phyloP scores from a whole-genome alignment of 768 basidiomycete species.

The Termitomyces sp. region DNA sequence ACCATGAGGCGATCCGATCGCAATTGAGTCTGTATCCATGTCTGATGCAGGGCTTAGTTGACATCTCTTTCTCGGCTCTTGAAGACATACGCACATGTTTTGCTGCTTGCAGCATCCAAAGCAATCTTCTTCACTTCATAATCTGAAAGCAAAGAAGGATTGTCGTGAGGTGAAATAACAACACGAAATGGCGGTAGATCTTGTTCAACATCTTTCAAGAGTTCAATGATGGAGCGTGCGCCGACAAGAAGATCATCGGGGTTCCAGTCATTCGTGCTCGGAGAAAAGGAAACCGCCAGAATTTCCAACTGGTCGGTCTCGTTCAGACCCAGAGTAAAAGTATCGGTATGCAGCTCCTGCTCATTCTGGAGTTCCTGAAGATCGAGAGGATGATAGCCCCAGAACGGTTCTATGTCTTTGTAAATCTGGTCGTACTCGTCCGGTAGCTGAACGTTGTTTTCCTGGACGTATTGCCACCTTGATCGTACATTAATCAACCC shows the following conservation, averaged over 20 bases:
- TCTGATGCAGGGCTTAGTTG: constrained; percentile 4
- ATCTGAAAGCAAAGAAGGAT: constrained; percentile 21
- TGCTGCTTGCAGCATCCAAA: constrained; percentile 10
- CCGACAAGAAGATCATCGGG: constrained; percentile 14
- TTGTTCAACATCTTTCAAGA: constrained; percentile 24
- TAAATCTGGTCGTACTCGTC: constrained; percentile 53
- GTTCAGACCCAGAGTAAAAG: constrained; percentile 29
- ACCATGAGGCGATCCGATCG: constrained; percentile 7
- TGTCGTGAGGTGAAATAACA: constrained; percentile 30
- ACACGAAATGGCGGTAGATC: constrained; percentile 32
- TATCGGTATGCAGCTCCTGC: constrained; percentile 24
- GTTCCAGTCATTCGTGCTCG: constrained; percentile 8
- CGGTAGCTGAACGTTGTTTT: constrained; percentile 40
- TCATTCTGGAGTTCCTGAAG: constrained; percentile 21
- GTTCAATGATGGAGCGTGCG: constrained; percentile 14
- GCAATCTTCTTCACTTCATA: constrained; percentile 12
- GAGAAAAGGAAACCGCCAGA: constrained; percentile 11
- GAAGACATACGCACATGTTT: constrained; percentile 7
- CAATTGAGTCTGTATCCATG: constrained; percentile 9
- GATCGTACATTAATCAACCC: not conserved
- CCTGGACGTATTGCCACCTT: constrained; percentile 42
- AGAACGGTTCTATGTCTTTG: constrained; percentile 36
- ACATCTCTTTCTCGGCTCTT: not conserved
- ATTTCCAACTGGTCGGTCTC: constrained; percentile 12
- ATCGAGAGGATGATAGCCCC: constrained; percentile 30